These are phyloP conservation scores for Phytopythium cucurbitacearum DNA, from an alignment of 352 stramenopile species.

Conservation along the genomic window DNA sequence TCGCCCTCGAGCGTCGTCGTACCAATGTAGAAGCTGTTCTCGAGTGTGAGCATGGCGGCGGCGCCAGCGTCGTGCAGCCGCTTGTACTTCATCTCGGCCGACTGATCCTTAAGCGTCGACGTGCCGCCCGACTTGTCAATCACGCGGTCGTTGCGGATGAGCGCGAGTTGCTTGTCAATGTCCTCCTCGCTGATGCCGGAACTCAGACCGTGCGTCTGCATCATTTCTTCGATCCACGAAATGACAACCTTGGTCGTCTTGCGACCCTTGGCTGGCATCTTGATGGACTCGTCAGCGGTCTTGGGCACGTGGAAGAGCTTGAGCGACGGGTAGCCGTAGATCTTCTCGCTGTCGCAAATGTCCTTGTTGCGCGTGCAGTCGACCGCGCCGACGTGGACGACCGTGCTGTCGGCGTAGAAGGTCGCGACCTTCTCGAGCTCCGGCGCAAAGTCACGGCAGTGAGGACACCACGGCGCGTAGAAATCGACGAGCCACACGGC, in stretches of 20 bases:
- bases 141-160: conserved; percentile 37
- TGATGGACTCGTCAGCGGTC: conserved; percentile 18
- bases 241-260: conserved; percentile 45
- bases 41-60: conserved; percentile 59
- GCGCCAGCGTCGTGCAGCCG: conserved; percentile 64
- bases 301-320: conserved; percentile 70
- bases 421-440: conserved; percentile 64
- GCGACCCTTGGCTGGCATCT: conserved; percentile 23
- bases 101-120: conserved; percentile 30
- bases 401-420: conserved; percentile 53
- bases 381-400: conserved; percentile 65
- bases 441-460: conserved; percentile 76
- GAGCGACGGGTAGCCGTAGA: conserved; percentile 60
- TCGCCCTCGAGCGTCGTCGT: conserved; percentile 52
- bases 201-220: conserved; percentile 47
- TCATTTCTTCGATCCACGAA: conserved; percentile 54
- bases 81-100: conserved; percentile 59
- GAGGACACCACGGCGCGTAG: conserved; percentile 82
- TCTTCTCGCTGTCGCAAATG: conserved; percentile 57
- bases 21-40: conserved; percentile 75
- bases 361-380: conserved; percentile 63
- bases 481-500: conserved; percentile 81
- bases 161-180: conserved; percentile 37
- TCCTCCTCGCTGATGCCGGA: conserved; percentile 47
- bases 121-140: conserved; percentile 16